Base-by-base conservation (phyloP, 2,329 filamentous ascomycete genomes). In the Botrytis deweyae region DNA sequence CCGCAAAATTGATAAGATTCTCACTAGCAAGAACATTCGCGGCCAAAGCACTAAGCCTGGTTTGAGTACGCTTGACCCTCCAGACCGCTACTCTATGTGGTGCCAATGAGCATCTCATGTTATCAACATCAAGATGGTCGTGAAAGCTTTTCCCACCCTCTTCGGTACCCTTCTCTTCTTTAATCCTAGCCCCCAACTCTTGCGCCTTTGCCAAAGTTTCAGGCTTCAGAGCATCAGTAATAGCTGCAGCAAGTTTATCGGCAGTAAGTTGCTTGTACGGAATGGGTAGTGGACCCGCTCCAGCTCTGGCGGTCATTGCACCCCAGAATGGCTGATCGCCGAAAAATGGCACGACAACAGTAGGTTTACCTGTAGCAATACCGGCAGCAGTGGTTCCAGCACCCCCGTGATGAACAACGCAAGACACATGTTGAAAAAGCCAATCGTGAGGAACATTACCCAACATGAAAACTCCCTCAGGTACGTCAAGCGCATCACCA, bases 391-490 rank as follows among this genome's bases (percentile, higher is more conserved):
- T 97, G 4, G 94, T 97, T 29, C 94, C 94, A 14, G 94, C 94
- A 74, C 94, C 94, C 36, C 94, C 94, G 76, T 97, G 94, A 80
- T 97, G 94, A 8, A 96, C 92, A 1, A 97, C 94, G 62, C 90
- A 91, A 0, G 92, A 92, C 1, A 97, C 93, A 55, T 88, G 90
- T 76, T 93, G 87, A 82, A 97, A 97, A 0, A 97, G 84, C 94
- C 94, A 97, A 82, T 97, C 94, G 76, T 97, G 94, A 1, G 94
- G 94, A 63, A 91, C 90, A 79, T 95, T 96, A 18, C 92, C 93
- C 55, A 97, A 86, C 89, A 97, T 93, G 80, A 93, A 93, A 2
- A 97, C 89, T 6, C 90, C 89, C 3, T 94, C 89, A 0, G 93
- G 93, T n/a, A 94, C 83, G 1, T 87, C 88, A 5, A 92, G 81